Base-by-base conservation (phyloP, 2,329 filamentous ascomycete species). In the Colletotrichum sojae region DNA sequence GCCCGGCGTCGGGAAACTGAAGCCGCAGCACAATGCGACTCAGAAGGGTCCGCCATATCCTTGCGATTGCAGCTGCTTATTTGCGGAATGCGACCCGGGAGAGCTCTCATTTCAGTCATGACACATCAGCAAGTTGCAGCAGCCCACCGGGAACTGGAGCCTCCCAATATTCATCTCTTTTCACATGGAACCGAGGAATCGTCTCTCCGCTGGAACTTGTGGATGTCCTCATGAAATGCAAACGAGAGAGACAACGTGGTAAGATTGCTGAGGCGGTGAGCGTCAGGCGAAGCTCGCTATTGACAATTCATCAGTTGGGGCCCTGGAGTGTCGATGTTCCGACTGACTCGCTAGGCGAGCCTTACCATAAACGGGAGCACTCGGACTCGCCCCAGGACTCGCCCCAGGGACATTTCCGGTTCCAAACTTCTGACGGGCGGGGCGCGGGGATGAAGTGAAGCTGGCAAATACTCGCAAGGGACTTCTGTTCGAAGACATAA, bases 311-410 rank as follows among this genome's bases (percentile, higher is more conserved):
- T 36, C 31, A 36, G 31, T 36, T 5, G 43, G 20, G 18, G 20
- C n/a, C 46, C 18, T 49, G 18, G 15, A 18, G 18, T 22, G 20
- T 15, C 48, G 10, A 9, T 27, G 15, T 27, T 16, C 20, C 48
- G 22, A 13, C 48, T 52, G 48, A 52, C 48, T 52, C 48, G 48
- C 16, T 25, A 52, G 48, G 48, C 48, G 48, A 52, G 48, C 10
- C 10, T 52, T 52, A 2, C 48, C n/a, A n/a, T 25, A 9, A 27
- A 12, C 16, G 5, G 48, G 48, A 15, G 22, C 20, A 4, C 22
- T 52, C 48, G 48, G 48, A 27, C 18, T 52, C 22, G 18, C 22
- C 22, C 48, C 48, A 25, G 48, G 48, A 27, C 18, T 52, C 22
- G 18, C 22, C 22, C 48, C 48, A 25, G 16, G 13, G 16, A 49